Conservation (phyloP, 2,329 filamentous ascomycete species). For the Aureobasidium sp. region DNA sequence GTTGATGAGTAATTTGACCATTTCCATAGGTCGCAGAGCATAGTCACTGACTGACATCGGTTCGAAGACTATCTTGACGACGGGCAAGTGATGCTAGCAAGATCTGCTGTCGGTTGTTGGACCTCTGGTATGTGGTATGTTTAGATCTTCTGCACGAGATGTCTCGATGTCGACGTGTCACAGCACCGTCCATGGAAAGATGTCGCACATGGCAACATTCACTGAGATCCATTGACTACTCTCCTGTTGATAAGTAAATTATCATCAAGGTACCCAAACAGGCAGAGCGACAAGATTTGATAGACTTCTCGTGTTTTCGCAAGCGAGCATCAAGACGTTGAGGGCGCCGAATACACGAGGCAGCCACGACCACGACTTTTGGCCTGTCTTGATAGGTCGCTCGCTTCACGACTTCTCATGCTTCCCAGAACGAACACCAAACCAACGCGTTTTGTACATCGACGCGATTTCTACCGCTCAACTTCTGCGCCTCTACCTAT, state of each 20-base stretch:
- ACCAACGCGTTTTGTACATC: no score
- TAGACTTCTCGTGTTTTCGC: background rate
- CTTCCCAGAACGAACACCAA: background rate
- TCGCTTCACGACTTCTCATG: background rate
- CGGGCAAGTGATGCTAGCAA: background rate
- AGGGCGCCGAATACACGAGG: background rate
- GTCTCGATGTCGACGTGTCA: no score
- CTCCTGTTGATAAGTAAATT: no score
- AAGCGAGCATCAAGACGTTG: background rate
- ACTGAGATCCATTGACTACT: no score
- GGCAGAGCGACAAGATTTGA: background rate
- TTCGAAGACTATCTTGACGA: background rate
- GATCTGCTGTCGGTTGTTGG: no score
- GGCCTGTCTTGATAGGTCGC: background rate
- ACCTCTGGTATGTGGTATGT: no score
- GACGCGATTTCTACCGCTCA: no score
- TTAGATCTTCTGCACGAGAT: no score
- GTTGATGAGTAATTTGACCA: background rate
- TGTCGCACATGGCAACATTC: no score
- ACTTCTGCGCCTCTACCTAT: no score
- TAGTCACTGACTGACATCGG: background rate
- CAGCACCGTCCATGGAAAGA: no score
- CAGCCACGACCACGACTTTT: background rate
- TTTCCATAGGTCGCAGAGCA: background rate
- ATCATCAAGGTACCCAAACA: background rate